phyloP scores from a whole-genome alignment of 1,284 basidiomycete genomes.

The Ganoderma lingzhi region DNA sequence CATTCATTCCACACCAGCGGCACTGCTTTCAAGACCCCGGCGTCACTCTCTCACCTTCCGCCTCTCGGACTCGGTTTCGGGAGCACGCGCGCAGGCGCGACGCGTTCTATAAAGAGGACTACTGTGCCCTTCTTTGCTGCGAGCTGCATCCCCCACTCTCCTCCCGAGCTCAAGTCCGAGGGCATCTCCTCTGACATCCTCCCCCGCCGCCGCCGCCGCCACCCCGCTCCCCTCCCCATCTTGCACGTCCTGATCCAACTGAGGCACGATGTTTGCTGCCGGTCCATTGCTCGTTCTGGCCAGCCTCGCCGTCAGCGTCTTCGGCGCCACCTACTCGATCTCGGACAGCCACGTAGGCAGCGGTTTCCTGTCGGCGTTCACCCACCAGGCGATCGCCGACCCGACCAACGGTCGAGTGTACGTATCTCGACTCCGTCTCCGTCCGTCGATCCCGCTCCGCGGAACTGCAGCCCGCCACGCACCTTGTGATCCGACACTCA shows the following conservation, averaged over 20 bases:
- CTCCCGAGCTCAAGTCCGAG: conserved; percentile 14
- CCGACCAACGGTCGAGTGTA: conserved; percentile 70
- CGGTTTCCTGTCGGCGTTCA: conserved; percentile 57
- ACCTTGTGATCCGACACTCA: neutral
- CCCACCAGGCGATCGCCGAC: conserved; percentile 57
- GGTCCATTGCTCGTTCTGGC: conserved; percentile 11
- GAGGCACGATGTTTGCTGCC: conserved; percentile 20
- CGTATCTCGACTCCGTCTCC: conserved; percentile 28
- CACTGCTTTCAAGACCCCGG: neutral
- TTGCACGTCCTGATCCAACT: neutral
- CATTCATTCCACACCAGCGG: neutral
- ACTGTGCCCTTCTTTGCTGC: conserved; percentile 12
- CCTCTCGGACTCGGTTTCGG: conserved; percentile 7
- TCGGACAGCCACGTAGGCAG: conserved; percentile 54
- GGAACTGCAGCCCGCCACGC: neutral
- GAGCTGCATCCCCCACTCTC: conserved; percentile 20
- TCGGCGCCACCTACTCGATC: conserved; percentile 47
- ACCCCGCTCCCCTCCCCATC: neutral
- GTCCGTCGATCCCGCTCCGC: conserved; percentile 3
- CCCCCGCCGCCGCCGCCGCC: neutral
- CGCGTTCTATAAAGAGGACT: conserved; percentile 9
- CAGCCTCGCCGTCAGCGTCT: conserved; percentile 23
- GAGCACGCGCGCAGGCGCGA: conserved; percentile 5
- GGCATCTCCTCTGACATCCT: conserved; percentile 15
- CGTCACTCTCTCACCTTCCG: conserved; percentile 2